A percentile compares a stretch with the other conserved stretches of the same genome.
Conservation (phyloP, 768 basidiomycete genomes). For the Calocybe gangraenosa region DNA sequence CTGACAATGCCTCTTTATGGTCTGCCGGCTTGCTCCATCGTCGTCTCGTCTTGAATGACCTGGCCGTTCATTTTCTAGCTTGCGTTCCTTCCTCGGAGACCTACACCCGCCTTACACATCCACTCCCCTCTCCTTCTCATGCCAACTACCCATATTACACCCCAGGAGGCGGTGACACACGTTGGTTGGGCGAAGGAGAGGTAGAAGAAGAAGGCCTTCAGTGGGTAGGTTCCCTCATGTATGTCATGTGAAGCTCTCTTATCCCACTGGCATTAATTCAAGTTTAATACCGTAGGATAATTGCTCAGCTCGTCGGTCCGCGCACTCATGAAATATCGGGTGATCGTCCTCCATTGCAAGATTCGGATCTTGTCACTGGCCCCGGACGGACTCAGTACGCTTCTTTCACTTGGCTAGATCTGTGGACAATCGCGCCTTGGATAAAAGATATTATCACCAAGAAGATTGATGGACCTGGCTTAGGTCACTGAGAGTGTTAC, state of each 20-base stretch:
- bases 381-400: slow-evolving; percentile 56
- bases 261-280: not conserved
- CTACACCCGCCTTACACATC: slow-evolving; percentile 46
- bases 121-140: slow-evolving; percentile 53
- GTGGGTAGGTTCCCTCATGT: slow-evolving; percentile 74
- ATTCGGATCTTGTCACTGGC: slow-evolving; percentile 43
- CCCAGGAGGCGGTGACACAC: slow-evolving; percentile 61
- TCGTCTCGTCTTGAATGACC: slow-evolving; percentile 3
- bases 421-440: slow-evolving; percentile 76
- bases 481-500: slow-evolving; percentile 53
- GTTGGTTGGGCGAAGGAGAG: slow-evolving; percentile 52
- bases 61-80: slow-evolving; percentile 22
- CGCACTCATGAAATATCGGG: slow-evolving; percentile 33
- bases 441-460: slow-evolving; percentile 61
- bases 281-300: slow-evolving; percentile 40
- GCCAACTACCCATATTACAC: slow-evolving; percentile 71
- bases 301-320: slow-evolving; percentile 51
- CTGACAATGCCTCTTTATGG: slow-evolving; percentile 26
- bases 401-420: slow-evolving; percentile 67
- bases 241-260: not conserved
- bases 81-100: slow-evolving; percentile 26
- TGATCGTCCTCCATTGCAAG: slow-evolving; percentile 36
- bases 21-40: slow-evolving; percentile 15
- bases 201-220: slow-evolving; percentile 56
- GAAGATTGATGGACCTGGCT: slow-evolving; percentile 66